Conservation (phyloP, 2,329 filamentous ascomycete genomes). For the Penicillium brevicompactum region DNA sequence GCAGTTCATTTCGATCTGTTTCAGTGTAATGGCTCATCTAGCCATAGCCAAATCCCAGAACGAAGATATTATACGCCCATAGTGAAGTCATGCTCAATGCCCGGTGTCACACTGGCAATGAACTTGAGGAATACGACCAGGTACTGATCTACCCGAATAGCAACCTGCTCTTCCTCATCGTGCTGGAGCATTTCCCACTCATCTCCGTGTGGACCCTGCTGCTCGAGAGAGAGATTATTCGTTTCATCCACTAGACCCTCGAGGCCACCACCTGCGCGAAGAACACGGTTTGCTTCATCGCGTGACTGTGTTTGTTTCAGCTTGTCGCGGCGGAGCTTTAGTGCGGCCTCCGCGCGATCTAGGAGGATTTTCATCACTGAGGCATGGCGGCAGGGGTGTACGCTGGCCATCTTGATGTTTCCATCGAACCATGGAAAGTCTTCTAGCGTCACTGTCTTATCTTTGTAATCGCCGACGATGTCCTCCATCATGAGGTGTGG, state of each 20-base stretch:
- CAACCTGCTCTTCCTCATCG: conserved; percentile 50
- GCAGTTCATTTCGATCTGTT: background rate
- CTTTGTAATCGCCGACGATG: conserved; percentile 93
- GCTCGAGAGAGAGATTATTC: conserved; percentile 59
- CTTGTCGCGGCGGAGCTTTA: conserved; percentile 86
- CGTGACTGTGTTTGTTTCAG: conserved; percentile 63
- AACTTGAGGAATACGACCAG: conserved; percentile 61
- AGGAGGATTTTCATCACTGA: conserved; percentile 97
- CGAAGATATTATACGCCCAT: conserved; percentile 73
- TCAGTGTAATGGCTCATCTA: background rate
- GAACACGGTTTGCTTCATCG: conserved; percentile 30
- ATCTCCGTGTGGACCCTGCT: conserved; percentile 45
- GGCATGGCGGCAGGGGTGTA: conserved; percentile 96
- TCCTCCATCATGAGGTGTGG: conserved; percentile 93
- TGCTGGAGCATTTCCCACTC: conserved; percentile 67
- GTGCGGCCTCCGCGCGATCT: conserved; percentile 88
- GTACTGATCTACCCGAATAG: conserved; percentile 55
- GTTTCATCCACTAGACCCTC: conserved; percentile 86
- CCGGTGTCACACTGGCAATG: conserved; percentile 87
- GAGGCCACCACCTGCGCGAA: conserved; percentile 58
- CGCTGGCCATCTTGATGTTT: conserved; percentile 91
- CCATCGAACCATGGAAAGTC: conserved; percentile 95
- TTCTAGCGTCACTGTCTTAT: conserved; percentile 97
- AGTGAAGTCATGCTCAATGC: conserved; percentile 97
- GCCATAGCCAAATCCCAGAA: background rate